Base-by-base conservation (phyloP, 2,329 filamentous ascomycete genomes). In the Calonectria ilicicola region DNA sequence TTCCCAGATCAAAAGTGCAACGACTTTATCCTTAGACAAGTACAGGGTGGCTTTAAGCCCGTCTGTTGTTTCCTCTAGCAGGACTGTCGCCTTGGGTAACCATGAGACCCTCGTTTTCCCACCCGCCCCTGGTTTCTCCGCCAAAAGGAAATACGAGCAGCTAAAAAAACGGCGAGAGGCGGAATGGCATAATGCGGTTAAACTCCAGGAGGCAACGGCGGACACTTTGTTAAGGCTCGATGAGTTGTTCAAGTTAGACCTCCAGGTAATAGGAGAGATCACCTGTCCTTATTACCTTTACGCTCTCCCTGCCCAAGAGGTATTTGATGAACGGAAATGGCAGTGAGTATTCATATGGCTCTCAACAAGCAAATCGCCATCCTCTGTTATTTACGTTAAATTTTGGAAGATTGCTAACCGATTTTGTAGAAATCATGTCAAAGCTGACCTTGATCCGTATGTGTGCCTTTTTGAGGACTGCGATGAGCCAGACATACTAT, bases 391-490 rank as follows among this genome's bases (percentile, higher is more conserved):
- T 32, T 5, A 49, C 10, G 17, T 53, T 10, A 15, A 8, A 40
- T 40, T n/a, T 62, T 26, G 42, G n/a, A 8, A 21, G 29, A 3
- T 8, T 14, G 5, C 32, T 69, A 21, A 68, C 19, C 26, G 2
- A 17, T 32, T 7, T 40, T 35, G 21, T 21, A 77, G 74, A 49
- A 26, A 53, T 23, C 75, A 77, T 35, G 69, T 77, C 23, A 72
- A 68, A 42, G 70, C 68, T 27, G 77, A 78, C 19, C 69, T 78
- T 0, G 74, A 78, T 17, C 69, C 75, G 3, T 77, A 77, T 21
- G 72, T 78, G 1, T 78, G 76, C 35, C 49, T 77, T 0, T 75
- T 77, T 35, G 70, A 75, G 5, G 56, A 72, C 1, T 78, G 77
- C n/a, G 64, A 76, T 29, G n/a, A 51, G 5, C 15, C 71, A 1